A percentile compares a stretch with the other conserved stretches of the same genome.
Evolutionary conservation across 352 stramenopile genomes (phyloP).

Genomic region (Hyaloperonospora brassicae): DNA sequence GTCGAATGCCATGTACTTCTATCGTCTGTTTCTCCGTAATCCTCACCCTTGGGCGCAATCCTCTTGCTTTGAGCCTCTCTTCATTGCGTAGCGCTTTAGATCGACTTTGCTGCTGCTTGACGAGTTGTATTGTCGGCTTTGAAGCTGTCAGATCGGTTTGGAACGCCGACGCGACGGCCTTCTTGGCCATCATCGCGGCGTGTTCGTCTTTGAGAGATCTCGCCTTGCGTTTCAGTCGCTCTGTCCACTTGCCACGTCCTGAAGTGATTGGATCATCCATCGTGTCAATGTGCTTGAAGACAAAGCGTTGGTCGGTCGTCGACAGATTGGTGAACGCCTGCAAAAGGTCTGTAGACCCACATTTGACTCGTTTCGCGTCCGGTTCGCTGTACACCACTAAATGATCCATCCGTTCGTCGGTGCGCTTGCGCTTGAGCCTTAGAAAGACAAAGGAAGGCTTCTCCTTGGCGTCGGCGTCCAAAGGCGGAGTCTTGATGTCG

Average conservation of each 20-base stretch:
- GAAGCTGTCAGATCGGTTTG: conserved; percentile 23
- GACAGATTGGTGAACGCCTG: conserved; percentile 56
- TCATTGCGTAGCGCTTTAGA: conserved; percentile 47
- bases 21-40: conserved; percentile 57
- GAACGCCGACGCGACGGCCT: conserved; percentile 22
- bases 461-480: conserved; percentile 2
- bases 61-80: conserved; percentile 43
- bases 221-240: conserved; percentile 59
- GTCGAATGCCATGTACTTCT: conserved; percentile 47
- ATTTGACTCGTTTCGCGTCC: conserved; percentile 19
- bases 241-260: conserved; percentile 46
- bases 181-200: conserved; percentile 34
- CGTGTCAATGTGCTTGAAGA: conserved; percentile 82
- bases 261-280: conserved; percentile 43
- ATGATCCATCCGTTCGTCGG: conserved; percentile 63
- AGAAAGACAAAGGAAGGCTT: conserved; percentile 56
- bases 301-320: conserved; percentile 58
- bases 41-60: conserved; percentile 30
- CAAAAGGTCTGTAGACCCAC: conserved; percentile 24
- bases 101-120: conserved; percentile 52
- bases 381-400: conserved; percentile 55
- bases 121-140: conserved; percentile 26
- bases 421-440: conserved; percentile 76
- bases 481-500: too few species aligned
- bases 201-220: conserved; percentile 51